Conservation (phyloP, 2,329 filamentous ascomycete genomes). For the Nemania serpens region DNA sequence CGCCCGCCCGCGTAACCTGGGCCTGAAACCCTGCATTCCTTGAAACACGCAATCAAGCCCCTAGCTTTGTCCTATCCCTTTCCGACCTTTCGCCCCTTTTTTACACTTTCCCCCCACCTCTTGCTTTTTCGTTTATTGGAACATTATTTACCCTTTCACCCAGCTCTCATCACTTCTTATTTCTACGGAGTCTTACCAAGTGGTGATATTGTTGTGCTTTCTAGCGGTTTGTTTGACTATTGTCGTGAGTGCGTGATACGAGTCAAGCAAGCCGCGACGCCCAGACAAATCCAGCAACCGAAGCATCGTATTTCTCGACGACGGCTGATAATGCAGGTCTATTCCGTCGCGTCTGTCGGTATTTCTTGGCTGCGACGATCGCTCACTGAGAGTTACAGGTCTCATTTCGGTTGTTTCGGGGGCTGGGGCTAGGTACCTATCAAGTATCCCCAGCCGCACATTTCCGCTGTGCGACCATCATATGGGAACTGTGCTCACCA, state of each 20-base stretch:
- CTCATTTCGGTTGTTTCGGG: constrained; percentile 42
- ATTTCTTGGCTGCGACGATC: constrained; percentile 36
- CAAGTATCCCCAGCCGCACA: constrained; percentile 31
- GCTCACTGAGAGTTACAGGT: constrained; percentile 36
- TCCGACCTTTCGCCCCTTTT: constrained; percentile 18
- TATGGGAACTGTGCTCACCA: neutral
- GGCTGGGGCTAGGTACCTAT: constrained; percentile 22
- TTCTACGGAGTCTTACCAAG: neutral
- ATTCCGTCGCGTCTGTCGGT: constrained; percentile 14
- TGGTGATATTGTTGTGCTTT: neutral
- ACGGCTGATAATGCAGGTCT: constrained; percentile 29
- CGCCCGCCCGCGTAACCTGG: constrained; percentile 31
- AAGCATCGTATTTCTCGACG: constrained; percentile 11
- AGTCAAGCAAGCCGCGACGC: neutral
- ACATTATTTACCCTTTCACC: neutral
- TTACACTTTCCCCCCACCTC: constrained; percentile 24
- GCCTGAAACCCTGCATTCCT: constrained; percentile 36
- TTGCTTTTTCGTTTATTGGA: neutral
- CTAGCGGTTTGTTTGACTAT: neutral
- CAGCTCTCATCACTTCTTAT: neutral
- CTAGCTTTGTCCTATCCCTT: constrained; percentile 29
- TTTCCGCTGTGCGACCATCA: constrained; percentile 25
- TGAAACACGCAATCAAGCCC: constrained; percentile 39
- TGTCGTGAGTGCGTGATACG: neutral
- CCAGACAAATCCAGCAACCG: neutral